These are phyloP conservation scores for Spiraea crenata DNA, from an alignment of 331 rosid species.

Conservation along the genomic window DNA sequence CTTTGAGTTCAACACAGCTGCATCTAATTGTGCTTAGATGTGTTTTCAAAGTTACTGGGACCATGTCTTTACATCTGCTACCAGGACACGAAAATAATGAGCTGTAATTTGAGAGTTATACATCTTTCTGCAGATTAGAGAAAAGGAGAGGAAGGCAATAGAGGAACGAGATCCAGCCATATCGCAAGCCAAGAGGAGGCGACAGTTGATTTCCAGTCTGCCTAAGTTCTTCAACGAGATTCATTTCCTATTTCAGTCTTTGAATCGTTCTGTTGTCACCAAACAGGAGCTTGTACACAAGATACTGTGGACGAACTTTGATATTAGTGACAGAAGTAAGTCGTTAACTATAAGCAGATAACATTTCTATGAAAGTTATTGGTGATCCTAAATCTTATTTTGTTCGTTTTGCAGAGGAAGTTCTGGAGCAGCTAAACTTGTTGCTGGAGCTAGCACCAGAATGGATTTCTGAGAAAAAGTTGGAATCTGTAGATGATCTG, in stretches of 20 bases:
- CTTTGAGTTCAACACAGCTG: too few species aligned
- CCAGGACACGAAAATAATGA: not conserved
- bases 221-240: constrained; percentile 83
- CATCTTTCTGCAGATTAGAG: constrained; percentile 56
- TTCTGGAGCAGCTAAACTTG: constrained; percentile 65
- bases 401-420: constrained; percentile 51
- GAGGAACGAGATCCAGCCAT: constrained; percentile 78
- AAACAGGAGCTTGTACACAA: constrained; percentile 74
- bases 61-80: too few species aligned
- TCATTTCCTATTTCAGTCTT: constrained; percentile 53
- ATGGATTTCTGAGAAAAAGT: constrained; percentile 72
- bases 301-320: constrained; percentile 48
- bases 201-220: constrained; percentile 52
- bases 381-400: constrained; percentile 17
- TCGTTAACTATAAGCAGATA: constrained; percentile 7
- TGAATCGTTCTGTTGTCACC: constrained; percentile 52
- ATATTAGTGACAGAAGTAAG: constrained; percentile 66
- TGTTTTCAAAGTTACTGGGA: too few species aligned
- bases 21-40: too few species aligned
- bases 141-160: constrained; percentile 56
- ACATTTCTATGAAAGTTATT: constrained; percentile 1
- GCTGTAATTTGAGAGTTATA: constrained; percentile 2
- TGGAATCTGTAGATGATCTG: constrained; percentile 58
- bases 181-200: constrained; percentile 68
- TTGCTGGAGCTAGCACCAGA: constrained; percentile 67